Evolutionary conservation across 257 asterid species (phyloP).

Genomic region (Rauvolfia tetraphylla): DNA sequence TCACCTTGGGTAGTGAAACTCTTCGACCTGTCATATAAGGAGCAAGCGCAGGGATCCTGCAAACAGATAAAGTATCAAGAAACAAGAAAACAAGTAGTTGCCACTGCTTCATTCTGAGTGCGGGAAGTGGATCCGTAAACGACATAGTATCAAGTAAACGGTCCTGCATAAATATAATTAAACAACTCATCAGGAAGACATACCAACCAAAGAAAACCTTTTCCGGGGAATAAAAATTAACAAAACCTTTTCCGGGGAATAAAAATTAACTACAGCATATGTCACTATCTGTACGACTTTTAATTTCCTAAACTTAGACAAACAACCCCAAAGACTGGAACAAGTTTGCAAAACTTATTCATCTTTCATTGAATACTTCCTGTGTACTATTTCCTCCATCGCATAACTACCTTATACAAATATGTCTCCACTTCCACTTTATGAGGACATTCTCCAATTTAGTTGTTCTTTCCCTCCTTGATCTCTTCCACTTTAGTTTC

Average conservation of each 20-base stretch:
- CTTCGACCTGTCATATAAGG: constrained; percentile 54
- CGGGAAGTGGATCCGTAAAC: constrained; percentile 72
- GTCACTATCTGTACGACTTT: background rate
- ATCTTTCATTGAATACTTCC: background rate
- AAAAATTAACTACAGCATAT: background rate
- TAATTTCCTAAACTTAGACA: background rate
- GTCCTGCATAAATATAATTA: constrained; percentile 42
- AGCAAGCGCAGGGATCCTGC: constrained; percentile 60
- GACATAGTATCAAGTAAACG: constrained; percentile 79
- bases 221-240: background rate
- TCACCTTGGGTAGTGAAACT: constrained; percentile 71
- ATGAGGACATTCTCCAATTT: background rate
- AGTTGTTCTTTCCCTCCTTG: background rate
- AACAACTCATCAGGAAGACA: background rate
- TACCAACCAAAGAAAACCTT: background rate
- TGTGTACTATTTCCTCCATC: background rate
- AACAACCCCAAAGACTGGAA: background rate
- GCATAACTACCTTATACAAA: background rate
- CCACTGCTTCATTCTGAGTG: constrained; percentile 86
- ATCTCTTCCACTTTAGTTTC: background rate
- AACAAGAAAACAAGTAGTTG: constrained; percentile 65
- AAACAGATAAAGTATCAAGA: constrained; percentile 86
- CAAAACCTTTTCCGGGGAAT: background rate
- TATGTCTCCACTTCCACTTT: background rate
- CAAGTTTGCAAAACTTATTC: background rate